Base-by-base conservation (phyloP, 805 yeast species). In the Lipomyces spencermartinsiae region DNA sequence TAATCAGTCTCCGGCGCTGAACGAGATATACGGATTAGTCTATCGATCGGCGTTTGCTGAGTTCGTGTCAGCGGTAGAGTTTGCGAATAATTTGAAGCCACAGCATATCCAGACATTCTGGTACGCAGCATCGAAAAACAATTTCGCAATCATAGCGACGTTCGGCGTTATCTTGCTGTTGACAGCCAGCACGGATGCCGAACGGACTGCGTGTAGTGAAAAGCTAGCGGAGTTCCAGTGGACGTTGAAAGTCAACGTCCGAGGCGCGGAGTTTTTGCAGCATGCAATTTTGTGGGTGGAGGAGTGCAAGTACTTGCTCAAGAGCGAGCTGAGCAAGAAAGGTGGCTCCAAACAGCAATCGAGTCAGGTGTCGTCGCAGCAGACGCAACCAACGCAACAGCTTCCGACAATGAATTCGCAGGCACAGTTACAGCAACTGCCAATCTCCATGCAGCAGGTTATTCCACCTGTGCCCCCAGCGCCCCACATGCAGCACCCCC, bases 81-180 rank as follows among this genome's bases (percentile, higher is more conserved):
- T 74, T 60, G 75, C 69, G 3, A 64, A 59, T 53, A 69, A 63
- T 55, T 66, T 74, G 19, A 68, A 65, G 57, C 72, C 74, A 19
- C 71, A 74, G 34, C 76, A 74, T 46, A 66, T 74, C n/a, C 76
- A 74, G 59, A 72, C 75, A 2, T 74, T 74, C 63, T 74, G 76
- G 76, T 74, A 68, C 46, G 73, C 75, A 6, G 74, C 73, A n/a
- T 63, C 75, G 22, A 73, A 71, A 58, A 66, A 67, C 39, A 71
- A 68, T 53, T 63, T 74, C 49, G 73, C 76, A 5, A 60, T 69
- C 25, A 71, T 74, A 31, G 76, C 66, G 3, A 73, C 76, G 12
- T 74, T 74, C 65, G 77, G 76, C 8, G 62, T 71, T 19, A 53
- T 74, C 53, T 65, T 74, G 14, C 43, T 73, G 61, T 46, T 74